Percentiles rank a stretch among this genome's conserved stretches.
Conservation (phyloP, 495 filamentous ascomycete species). For the Aspergillus avenaceus region DNA sequence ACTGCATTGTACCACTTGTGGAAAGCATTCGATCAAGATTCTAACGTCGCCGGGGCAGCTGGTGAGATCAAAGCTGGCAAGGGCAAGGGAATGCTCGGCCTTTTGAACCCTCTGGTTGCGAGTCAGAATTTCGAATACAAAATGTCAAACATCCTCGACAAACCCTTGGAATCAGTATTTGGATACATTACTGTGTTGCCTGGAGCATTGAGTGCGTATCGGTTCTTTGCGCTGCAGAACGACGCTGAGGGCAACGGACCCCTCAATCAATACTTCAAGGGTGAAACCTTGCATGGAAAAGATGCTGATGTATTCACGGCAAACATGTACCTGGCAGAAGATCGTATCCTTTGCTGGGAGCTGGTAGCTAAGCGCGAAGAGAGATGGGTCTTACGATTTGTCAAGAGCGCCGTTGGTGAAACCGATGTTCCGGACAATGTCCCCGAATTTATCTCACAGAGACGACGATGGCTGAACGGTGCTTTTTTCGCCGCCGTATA, state of each 20-base stretch:
- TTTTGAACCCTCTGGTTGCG: conserved; percentile 92
- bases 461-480: conserved; percentile 95
- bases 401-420: conserved; percentile 91
- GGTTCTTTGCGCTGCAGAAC: conserved; percentile 96
- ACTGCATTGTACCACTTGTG: conserved; percentile 95
- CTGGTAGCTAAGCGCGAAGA: conserved; percentile 92
- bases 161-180: conserved; percentile 94
- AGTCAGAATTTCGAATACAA: conserved; percentile 99
- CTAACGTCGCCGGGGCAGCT: conserved; percentile 91
- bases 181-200: conserved; percentile 97
- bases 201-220: conserved; percentile 90
- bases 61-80: conserved; percentile 98
- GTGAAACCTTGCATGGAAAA: conserved; percentile 92
- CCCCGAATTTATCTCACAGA: conserved; percentile 92
- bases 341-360: conserved; percentile 99
- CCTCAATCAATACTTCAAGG: conserved; percentile 98
- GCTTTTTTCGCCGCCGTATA: conserved; percentile 99
- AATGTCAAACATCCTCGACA: conserved; percentile 98
- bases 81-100: conserved; percentile 72
- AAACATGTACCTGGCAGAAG: conserved; percentile 99
- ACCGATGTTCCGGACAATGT: conserved; percentile 81
- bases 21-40: conserved; percentile 98
- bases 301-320: conserved; percentile 98
- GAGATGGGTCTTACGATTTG: conserved; percentile 96
- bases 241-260: conserved; percentile 94